Conservation (phyloP, 148 eudicot species). For the Drosera capensis region DNA sequence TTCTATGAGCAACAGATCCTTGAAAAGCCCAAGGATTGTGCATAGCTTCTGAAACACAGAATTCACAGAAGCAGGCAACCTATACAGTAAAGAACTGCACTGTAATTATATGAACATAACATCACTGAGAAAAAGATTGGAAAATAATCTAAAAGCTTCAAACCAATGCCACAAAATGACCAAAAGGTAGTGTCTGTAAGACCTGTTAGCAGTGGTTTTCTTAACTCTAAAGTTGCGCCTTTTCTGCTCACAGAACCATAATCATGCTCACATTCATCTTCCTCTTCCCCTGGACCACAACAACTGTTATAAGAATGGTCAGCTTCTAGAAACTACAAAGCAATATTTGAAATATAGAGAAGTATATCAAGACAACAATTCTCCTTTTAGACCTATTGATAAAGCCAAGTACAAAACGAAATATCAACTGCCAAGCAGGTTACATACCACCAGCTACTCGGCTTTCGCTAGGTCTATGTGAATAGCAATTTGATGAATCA, state of each 20-base stretch:
- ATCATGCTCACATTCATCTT: slow-evolving; percentile 41
- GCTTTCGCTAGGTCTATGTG: slow-evolving; percentile 67
- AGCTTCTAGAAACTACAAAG: not conserved
- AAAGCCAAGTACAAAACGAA: not conserved
- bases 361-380: not conserved
- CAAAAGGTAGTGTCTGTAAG: slow-evolving; percentile 2
- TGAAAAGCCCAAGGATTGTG: slow-evolving; percentile 56
- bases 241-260: slow-evolving; percentile 80
- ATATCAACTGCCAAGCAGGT: not conserved
- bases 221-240: slow-evolving; percentile 53
- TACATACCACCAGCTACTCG: slow-evolving; percentile 57
- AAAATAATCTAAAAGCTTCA: not conserved
- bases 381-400: not conserved
- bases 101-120: not conserved
- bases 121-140: not conserved
- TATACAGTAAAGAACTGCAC: slow-evolving; percentile 16
- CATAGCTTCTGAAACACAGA: slow-evolving; percentile 74
- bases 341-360: not conserved
- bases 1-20: slow-evolving; percentile 71
- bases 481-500: slow-evolving; percentile 85
- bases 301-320: not conserved
- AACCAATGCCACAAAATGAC: not conserved
- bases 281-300: slow-evolving; percentile 48
- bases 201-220: slow-evolving; percentile 60
- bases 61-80: slow-evolving; percentile 65